Percentiles rank a stretch among this genome's conserved stretches.
Conservation (phyloP, 352 stramenopile species). For the Peronospora farinosa region DNA sequence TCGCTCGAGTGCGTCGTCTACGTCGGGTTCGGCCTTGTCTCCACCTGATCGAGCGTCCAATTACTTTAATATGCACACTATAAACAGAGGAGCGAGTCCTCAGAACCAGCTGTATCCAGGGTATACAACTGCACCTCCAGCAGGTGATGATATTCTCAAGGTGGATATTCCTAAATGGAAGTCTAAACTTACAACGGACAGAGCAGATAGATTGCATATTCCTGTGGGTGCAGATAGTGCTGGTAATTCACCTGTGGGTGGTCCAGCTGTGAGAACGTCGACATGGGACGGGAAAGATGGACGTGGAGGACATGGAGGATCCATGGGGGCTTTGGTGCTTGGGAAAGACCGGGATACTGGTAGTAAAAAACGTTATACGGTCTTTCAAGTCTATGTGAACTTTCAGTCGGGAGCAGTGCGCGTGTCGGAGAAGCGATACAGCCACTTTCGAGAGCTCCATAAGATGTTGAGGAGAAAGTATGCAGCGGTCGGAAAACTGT, state of each 20-base stretch:
- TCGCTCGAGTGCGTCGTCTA: slow-evolving; percentile 26
- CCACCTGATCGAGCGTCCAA: slow-evolving; percentile 20
- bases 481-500: slow-evolving; percentile 69
- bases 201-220: slow-evolving; percentile 33
- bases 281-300: slow-evolving; percentile 53
- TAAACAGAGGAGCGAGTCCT: slow-evolving; percentile 25
- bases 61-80: slow-evolving; percentile 20
- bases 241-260: slow-evolving; percentile 29
- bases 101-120: slow-evolving; percentile 30
- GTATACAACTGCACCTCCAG: slow-evolving; percentile 23
- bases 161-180: slow-evolving; percentile 73
- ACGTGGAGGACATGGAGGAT: slow-evolving; percentile 31
- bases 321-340: slow-evolving; percentile 30
- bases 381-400: slow-evolving; percentile 74
- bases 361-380: slow-evolving; percentile 64
- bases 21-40: slow-evolving; percentile 25
- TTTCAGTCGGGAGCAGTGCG: slow-evolving; percentile 59
- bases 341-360: slow-evolving; percentile 18
- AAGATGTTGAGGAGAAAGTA: slow-evolving; percentile 76
- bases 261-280: slow-evolving; percentile 25
- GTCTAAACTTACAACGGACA: slow-evolving; percentile 45
- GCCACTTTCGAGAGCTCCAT: slow-evolving; percentile 79
- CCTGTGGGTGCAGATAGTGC: slow-evolving; percentile 25
- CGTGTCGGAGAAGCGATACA: slow-evolving; percentile 73
- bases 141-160: slow-evolving; percentile 55